Evolutionary conservation across 2,329 filamentous ascomycete genomes (phyloP), one percentile per base, ranked within the genome.

Genomic region (Lasiodiplodia sp.): DNA sequence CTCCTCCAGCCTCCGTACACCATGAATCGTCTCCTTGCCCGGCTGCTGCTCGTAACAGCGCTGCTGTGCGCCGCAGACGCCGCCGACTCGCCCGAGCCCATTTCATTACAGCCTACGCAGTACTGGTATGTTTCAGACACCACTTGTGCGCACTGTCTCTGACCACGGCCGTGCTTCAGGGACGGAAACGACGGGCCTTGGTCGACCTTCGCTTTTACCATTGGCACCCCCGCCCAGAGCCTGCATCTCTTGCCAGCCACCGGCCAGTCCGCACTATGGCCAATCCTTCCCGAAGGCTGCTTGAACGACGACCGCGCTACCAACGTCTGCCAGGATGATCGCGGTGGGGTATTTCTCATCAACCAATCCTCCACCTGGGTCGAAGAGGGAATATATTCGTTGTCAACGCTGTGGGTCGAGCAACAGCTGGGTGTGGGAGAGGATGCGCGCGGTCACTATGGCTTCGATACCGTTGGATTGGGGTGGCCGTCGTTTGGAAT

Each of bases 281-380:
- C 80, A 16, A 72, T 79, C 8, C 58, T 75, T 0, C 73, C 78
- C 5, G 74, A 79, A 69, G 78, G 73, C n/a, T 81, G 80, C 70
- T 70, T 68, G 14, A 47, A 70, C 47, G 64, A 69, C 23, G 37
- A 72, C 23, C 69, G 66, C 23, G 68, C 71, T 51, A 72, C 72
- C 4, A 40, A 58, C 14, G 65, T 73, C n/a, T 81, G 80, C 64
- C 67, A 70, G 2, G 72, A 73, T 5, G 68, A 73, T 25, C 75
- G 77, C 47, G 79, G 79, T 0, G 66, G 73, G 18, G 66, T 74
- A 3, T 78, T 77, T 70, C 70, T 75, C 37, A 72, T 71, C 16
- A 78, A 79, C 67, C 68, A 73, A 14, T 79, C 76, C 28, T 72
- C 68, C 10, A 77, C 76, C 11, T 81, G 78, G 77, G 51, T 74